Percentiles rank a stretch among this genome's conserved stretches.
phyloP scores from a whole-genome alignment of 768 basidiomycete species.

The Clavaria fumosa region DNA sequence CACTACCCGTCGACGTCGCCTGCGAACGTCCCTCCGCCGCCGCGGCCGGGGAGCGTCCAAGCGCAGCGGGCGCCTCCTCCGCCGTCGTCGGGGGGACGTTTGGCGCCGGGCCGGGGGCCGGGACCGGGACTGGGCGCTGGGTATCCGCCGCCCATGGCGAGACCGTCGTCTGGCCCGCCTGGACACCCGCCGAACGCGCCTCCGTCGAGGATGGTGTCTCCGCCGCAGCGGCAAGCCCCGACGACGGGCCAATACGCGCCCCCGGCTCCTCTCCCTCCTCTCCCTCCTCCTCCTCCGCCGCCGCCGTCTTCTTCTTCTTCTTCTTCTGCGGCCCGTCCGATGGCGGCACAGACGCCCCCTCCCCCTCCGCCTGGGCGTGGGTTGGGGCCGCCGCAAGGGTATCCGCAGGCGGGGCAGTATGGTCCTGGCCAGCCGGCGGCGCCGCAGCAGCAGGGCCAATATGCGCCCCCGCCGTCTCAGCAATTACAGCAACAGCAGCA shows the following conservation, averaged over 20 bases:
- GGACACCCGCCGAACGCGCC: constrained; percentile 12
- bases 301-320: too few relatives aligned
- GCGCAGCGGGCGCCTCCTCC: constrained; percentile 32
- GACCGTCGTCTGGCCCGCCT: constrained; percentile 17
- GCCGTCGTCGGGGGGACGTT: constrained; percentile 22
- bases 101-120: constrained; percentile 14
- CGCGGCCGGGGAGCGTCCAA: constrained; percentile 46
- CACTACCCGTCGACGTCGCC: constrained; percentile 26
- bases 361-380: constrained; percentile 30
- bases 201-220: constrained; percentile 34
- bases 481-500: too few relatives aligned
- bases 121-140: too few relatives aligned
- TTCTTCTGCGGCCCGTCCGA: constrained; percentile 28
- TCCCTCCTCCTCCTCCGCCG: constrained; percentile 29
- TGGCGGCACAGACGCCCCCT: constrained; percentile 25
- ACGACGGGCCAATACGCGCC: constrained; percentile 36
- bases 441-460: constrained; percentile 12
- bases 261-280: constrained; percentile 26
- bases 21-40: constrained; percentile 41
- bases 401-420: constrained; percentile 23
- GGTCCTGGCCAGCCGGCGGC: constrained; percentile 15
- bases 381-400: constrained; percentile 19
- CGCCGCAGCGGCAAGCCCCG: constrained; percentile 24
- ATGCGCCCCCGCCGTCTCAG: constrained; percentile 10
- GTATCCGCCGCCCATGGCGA: constrained; percentile 11